Evolutionary conservation across 495 filamentous ascomycete genomes (phyloP), one percentile per base, ranked within the genome.

Genomic region (Saxophila tyrrhenica): DNA sequence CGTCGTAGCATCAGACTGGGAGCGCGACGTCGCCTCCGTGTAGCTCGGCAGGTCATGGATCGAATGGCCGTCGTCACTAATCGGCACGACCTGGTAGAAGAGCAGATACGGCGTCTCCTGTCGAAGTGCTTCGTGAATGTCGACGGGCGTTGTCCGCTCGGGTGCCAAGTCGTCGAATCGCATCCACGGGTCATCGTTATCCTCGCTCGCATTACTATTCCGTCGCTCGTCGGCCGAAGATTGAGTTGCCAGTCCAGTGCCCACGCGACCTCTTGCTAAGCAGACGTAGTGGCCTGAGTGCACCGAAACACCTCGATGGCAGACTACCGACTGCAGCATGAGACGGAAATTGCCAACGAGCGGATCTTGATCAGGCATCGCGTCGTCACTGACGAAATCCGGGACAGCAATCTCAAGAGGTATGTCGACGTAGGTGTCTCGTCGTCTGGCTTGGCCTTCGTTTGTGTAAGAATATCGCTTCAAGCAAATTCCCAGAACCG

Each of bases 81-180:
- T 85, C 0, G 91, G 92, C 35, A 89, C 75, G 39, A 96, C 89
- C 65, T 95, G 91, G 62, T 95, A 98, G 68, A 96, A 95, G 0
- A 98, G 71, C 1, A 98, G 77, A 60, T 98, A 98, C 2, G 92
- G 91, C 56, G 85, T 90, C 64, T 95, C 91, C n/a, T 83, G 76
- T 51, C 78, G 81, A 50, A 96, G 68, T 1, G 79, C 76, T 54
- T 86, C 73, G 48, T 88, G 82, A 51, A 92, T 85, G 58, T 95
- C 84, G 39, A 95, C 81, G 39, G 82, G 70, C 1, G 72, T 73
- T 2, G 95, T 85, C 39, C 92, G 78, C 39, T 86, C 78, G 17
- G 65, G 59, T 0, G 80, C 82, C 32, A 96, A 70, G 59, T 98
- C 92, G 68, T 98, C 92, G 54, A 94, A 94, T 21, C 81, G 85